A percentile compares a stretch with the other conserved stretches of the same genome.
phyloP scores from a whole-genome alignment of 1,284 basidiomycete genomes.

The Trichosporon coremiiforme region DNA sequence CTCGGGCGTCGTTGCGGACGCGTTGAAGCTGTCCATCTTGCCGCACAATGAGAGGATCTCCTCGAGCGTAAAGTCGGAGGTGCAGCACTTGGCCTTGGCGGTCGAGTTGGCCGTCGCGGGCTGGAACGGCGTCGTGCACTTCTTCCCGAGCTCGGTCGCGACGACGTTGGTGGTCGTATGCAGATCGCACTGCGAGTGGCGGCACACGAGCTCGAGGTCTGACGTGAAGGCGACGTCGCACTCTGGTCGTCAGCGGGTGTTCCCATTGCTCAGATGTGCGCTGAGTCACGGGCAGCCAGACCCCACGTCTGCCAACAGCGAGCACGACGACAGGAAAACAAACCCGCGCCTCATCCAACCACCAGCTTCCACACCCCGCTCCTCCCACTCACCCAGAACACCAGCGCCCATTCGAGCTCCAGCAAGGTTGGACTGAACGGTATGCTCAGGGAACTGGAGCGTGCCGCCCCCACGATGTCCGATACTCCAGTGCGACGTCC shows the following conservation, averaged over 20 bases:
- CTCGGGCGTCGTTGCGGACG: conserved; percentile 28
- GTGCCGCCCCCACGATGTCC: conserved; percentile 34
- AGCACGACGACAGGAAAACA: no score
- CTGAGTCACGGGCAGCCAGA: no score
- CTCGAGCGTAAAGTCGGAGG: conserved; percentile 32
- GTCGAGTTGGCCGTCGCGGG: conserved; percentile 23
- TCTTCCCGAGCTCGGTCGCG: conserved; percentile 29
- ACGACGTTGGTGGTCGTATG: conserved; percentile 34
- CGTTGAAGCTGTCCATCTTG: conserved; percentile 32
- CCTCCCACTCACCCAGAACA: conserved; percentile 22
- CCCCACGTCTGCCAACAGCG: no score
- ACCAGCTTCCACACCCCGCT: no score
- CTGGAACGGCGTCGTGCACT: conserved; percentile 31
- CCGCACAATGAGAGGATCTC: conserved; percentile 33
- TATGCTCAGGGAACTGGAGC: conserved; percentile 36
- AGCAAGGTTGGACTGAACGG: conserved; percentile 29
- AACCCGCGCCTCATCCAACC: no score
- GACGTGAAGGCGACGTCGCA: conserved; percentile 34
- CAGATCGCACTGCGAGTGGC: conserved; percentile 35
- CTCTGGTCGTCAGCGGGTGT: conserved; percentile 20
- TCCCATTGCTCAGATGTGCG: no score
- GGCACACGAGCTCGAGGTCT: conserved; percentile 35
- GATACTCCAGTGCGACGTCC: conserved; percentile 23
- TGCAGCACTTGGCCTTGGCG: conserved; percentile 34
- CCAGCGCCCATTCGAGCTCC: conserved; percentile 36